A percentile compares a stretch with the other conserved stretches of the same genome.
Conservation (phyloP, 2,329 filamentous ascomycete species). For the Colletotrichum liaoningense region DNA sequence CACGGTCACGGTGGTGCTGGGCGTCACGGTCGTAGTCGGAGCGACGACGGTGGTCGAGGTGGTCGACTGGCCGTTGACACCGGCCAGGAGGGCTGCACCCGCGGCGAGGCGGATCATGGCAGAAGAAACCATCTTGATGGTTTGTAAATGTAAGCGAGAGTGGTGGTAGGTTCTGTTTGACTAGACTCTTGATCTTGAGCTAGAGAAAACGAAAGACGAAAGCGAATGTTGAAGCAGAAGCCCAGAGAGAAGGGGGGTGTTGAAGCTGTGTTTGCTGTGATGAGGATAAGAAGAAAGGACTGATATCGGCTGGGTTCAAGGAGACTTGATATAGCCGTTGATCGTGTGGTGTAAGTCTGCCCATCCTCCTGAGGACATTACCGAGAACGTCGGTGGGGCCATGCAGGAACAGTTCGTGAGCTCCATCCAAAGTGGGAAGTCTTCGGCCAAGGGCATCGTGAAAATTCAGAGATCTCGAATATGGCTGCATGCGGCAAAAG, state of each 20-base stretch:
- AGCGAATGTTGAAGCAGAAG: constrained; percentile 1
- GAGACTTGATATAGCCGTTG: not conserved
- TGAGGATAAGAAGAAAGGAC: not conserved
- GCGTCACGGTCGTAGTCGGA: not conserved
- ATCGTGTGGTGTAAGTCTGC: no score
- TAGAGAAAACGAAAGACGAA: not conserved
- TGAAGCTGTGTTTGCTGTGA: not conserved
- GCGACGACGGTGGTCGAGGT: not conserved
- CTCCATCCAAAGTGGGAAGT: not conserved
- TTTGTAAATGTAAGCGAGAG: not conserved
- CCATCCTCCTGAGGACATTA: not conserved
- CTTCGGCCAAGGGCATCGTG: not conserved
- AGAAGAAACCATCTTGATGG: constrained; percentile 13
- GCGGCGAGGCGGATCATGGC: constrained; percentile 12
- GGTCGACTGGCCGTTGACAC: constrained; percentile 26
- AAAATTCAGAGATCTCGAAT: not conserved
- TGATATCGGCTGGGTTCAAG: not conserved
- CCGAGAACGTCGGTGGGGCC: not conserved
- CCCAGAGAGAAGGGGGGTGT: not conserved
- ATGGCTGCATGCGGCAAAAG: not conserved
- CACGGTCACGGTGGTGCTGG: not conserved
- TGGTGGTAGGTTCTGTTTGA: no score
- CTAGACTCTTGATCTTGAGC: not conserved
- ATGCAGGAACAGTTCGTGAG: not conserved
- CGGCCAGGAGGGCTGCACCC: constrained; percentile 18